Evolutionary conservation across 441 rosid genomes (phyloP).

Genomic region (Aquilaria agallochum): DNA sequence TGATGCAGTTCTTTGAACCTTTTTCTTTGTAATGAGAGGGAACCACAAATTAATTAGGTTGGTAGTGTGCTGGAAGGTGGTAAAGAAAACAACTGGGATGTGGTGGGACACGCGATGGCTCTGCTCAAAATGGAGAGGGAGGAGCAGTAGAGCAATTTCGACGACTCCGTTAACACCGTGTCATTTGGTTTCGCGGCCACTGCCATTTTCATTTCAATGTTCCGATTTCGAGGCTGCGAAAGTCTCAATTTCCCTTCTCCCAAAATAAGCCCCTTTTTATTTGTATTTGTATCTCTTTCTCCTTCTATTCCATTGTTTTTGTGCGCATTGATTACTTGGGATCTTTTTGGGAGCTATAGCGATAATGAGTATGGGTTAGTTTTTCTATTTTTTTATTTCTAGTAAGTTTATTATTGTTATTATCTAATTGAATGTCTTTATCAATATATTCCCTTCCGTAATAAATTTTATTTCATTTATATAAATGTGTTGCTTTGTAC

Average conservation of each 20-base stretch:
- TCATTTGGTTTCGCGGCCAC: slow-evolving; percentile 65
- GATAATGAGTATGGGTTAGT: slow-evolving; percentile 18
- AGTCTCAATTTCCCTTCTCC: slow-evolving; percentile 2
- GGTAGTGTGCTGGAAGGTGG: slow-evolving; percentile 22
- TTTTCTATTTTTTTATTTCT: no score
- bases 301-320: no score
- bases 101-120: slow-evolving; percentile 24
- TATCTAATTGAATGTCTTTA: no score
- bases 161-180: slow-evolving; percentile 57
- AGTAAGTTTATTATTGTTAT: no score
- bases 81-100: slow-evolving; percentile 26
- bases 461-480: no score
- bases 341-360: slow-evolving; percentile 13
- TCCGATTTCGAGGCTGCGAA: slow-evolving; percentile 35
- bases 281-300: background rate
- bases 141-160: slow-evolving; percentile 42
- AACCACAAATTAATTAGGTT: background rate
- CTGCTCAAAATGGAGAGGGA: slow-evolving; percentile 31
- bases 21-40: slow-evolving; percentile 6
- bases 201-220: slow-evolving; percentile 55
- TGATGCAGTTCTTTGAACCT: no score
- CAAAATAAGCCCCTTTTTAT: slow-evolving; percentile 22
- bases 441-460: no score
- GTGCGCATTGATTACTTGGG: background rate
- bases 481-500: no score